phyloP scores from a whole-genome alignment of 495 filamentous ascomycete species.

The Neurospora sp. region DNA sequence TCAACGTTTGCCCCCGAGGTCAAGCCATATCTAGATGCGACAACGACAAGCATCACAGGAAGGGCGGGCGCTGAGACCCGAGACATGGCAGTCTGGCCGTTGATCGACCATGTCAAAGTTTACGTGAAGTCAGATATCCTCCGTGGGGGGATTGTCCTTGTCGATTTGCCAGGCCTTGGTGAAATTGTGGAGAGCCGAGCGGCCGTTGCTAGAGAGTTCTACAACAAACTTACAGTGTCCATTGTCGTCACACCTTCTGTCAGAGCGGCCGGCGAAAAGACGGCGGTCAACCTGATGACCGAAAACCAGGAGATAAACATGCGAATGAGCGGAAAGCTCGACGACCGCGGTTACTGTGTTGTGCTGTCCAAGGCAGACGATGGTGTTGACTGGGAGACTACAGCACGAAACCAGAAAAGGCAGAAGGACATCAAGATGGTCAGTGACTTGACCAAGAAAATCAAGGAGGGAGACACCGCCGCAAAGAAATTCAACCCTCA shows the following conservation, averaged over 20 bases:
- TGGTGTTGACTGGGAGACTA: constrained; percentile 3
- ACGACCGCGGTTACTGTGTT: constrained; percentile 11
- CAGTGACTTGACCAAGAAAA: neutral
- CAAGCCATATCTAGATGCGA: constrained; percentile 12
- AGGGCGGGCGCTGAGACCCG: neutral
- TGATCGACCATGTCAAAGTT: constrained; percentile 16
- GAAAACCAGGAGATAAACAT: constrained; percentile 15
- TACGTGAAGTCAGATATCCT: constrained; percentile 14
- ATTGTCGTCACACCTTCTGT: constrained; percentile 11
- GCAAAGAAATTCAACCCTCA: neutral
- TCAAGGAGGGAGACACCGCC: too few relatives aligned
- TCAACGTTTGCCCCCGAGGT: constrained; percentile 2
- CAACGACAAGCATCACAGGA: neutral
- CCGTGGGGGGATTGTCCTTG: constrained; percentile 10
- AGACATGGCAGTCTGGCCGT: constrained; percentile 10
- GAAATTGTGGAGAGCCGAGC: constrained; percentile 11
- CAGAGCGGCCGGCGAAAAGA: constrained; percentile 16
- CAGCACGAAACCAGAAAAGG: too few relatives aligned
- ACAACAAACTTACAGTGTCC: constrained; percentile 8
- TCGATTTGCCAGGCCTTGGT: constrained; percentile 17
- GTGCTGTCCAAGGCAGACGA: constrained; percentile 17
- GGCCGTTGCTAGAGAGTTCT: constrained; percentile 9
- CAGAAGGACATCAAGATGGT: neutral
- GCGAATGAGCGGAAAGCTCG: constrained; percentile 17
- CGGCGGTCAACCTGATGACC: constrained; percentile 10